Evolutionary conservation across 805 yeast species (phyloP).

Genomic region (Spencermartinsiella europaea): DNA sequence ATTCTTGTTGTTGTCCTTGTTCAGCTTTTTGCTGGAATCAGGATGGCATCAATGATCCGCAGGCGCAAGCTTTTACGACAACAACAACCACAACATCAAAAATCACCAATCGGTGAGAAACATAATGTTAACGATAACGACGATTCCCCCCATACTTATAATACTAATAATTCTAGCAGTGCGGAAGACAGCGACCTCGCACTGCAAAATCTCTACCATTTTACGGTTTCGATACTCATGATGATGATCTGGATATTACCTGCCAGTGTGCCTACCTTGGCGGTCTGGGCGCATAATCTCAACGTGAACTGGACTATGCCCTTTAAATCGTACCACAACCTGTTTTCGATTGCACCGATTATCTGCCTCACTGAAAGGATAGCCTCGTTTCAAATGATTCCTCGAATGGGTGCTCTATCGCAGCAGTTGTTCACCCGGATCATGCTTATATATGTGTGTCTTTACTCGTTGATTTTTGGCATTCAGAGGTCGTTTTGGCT

Average conservation of each 20-base stretch:
- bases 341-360: conserved; percentile 71
- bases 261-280: conserved; percentile 66
- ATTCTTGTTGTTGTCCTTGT: conserved; percentile 54
- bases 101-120: too few species aligned
- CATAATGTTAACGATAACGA: background rate
- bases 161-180: background rate
- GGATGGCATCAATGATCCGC: background rate
- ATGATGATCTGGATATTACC: conserved; percentile 77
- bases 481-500: conserved; percentile 79
- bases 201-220: conserved; percentile 42
- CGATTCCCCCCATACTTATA: background rate
- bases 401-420: conserved; percentile 29
- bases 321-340: conserved; percentile 80
- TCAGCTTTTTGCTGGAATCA: conserved; percentile 50
- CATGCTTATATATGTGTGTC: conserved; percentile 46
- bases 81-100: conserved; percentile 1
- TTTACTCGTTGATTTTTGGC: conserved; percentile 68
- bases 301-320: conserved; percentile 77
- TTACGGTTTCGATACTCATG: conserved; percentile 56
- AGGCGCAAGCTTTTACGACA: conserved; percentile 3
- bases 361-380: conserved; percentile 54
- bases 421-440: conserved; percentile 29
- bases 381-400: conserved; percentile 44
- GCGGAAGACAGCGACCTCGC: conserved; percentile 16
- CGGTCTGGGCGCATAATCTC: conserved; percentile 79